These are phyloP conservation scores for Aspergillus terreus DNA, from an alignment of 2,329 filamentous ascomycete genomes.

Conservation along the genomic window DNA sequence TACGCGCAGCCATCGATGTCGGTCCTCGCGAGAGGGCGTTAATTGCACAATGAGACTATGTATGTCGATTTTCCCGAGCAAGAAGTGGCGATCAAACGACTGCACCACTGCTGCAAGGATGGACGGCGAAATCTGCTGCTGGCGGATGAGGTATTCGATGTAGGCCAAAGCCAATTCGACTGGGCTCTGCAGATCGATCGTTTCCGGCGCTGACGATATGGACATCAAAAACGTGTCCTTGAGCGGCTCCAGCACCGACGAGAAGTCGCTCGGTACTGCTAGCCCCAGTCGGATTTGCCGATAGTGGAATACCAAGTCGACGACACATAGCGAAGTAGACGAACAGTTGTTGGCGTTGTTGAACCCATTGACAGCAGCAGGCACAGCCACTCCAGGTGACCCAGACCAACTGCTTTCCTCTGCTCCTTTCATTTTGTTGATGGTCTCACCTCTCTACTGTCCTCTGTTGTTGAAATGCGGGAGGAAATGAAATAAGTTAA, in stretches of 20 bases:
- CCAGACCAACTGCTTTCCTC: no score
- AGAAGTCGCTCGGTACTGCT: slow-evolving; percentile 1
- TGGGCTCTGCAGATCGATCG: neutral
- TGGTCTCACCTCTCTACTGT: no score
- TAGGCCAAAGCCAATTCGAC: slow-evolving; percentile 9
- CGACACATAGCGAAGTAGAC: neutral
- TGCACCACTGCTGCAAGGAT: slow-evolving; percentile 1
- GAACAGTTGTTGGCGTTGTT: neutral
- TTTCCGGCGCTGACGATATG: neutral
- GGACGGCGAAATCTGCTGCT: neutral
- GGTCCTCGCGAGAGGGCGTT: neutral
- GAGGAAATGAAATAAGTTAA: no score
- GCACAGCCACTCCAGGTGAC: no score
- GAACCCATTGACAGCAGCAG: no score
- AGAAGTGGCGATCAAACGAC: slow-evolving; percentile 12
- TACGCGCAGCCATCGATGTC: slow-evolving; percentile 8
- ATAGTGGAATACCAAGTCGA: slow-evolving; percentile 5
- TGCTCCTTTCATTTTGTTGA: no score
- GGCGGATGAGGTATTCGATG: slow-evolving; percentile 8
- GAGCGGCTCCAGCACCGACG: slow-evolving; percentile 1
- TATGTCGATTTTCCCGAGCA: slow-evolving; percentile 9
- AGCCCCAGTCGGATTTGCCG: slow-evolving; percentile 3
- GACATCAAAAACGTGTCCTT: slow-evolving; percentile 9
- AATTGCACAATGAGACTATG: slow-evolving; percentile 10
- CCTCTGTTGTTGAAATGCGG: no score